A percentile compares a stretch with the other conserved stretches of the same genome.
These are phyloP conservation scores for Digitaria exilis DNA, from an alignment of 202 grass and related monocot genomes.

Conservation along the genomic window DNA sequence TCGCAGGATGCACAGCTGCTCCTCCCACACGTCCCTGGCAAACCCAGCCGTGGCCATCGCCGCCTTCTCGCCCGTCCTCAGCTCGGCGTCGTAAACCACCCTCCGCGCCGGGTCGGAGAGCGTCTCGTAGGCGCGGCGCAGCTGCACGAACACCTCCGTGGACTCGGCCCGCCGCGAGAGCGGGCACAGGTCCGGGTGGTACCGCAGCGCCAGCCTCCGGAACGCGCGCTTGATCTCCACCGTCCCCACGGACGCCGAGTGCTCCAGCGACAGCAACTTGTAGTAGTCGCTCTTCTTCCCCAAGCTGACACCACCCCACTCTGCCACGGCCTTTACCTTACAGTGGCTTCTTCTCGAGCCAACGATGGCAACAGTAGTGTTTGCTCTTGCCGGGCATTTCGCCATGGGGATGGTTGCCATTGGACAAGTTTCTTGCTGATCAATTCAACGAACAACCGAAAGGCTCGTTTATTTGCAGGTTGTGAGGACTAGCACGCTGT, in stretches of 20 bases:
- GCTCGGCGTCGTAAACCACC: constrained; percentile 47
- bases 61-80: not conserved
- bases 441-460: not conserved
- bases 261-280: constrained; percentile 62
- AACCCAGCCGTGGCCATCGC: not conserved
- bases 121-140: constrained; percentile 20
- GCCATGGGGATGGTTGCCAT: not conserved
- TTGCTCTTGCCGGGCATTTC: not conserved
- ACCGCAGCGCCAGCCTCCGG: constrained; percentile 53
- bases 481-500: not conserved
- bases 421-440: not conserved
- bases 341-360: not conserved
- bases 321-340: not conserved
- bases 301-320: not conserved
- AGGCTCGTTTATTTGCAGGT: not conserved
- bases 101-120: constrained; percentile 36
- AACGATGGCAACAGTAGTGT: too few species aligned
- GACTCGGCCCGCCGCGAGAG: constrained; percentile 34
- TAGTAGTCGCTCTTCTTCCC: constrained; percentile 44
- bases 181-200: constrained; percentile 61
- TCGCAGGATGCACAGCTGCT: constrained; percentile 43
- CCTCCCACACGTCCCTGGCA: constrained; percentile 52
- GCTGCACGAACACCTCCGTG: constrained; percentile 55
- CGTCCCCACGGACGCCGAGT: constrained; percentile 34
- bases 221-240: constrained; percentile 61